A percentile compares a stretch with the other conserved stretches of the same genome.
phyloP scores from a whole-genome alignment of 441 rosid species.

The Adansonia rubrostipa region DNA sequence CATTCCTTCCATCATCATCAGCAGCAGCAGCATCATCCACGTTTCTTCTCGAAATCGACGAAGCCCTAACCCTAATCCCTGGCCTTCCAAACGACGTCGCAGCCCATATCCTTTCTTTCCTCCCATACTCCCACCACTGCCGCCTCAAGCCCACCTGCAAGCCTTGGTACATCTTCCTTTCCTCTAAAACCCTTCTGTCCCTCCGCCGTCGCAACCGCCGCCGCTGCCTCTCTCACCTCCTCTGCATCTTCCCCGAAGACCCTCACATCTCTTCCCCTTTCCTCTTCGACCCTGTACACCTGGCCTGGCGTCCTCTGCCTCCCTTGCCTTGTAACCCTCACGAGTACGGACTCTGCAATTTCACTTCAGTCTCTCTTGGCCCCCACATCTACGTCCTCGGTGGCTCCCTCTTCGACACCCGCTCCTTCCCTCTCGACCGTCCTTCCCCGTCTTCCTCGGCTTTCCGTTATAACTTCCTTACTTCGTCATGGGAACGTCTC shows the following conservation, averaged over 20 bases:
- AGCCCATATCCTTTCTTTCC: slow-evolving; percentile 55
- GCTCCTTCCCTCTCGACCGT: slow-evolving; percentile 81
- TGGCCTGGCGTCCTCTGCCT: slow-evolving; percentile 77
- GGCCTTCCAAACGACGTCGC: slow-evolving; percentile 79
- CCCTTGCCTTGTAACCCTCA: slow-evolving; percentile 80
- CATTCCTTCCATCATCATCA: slow-evolving; percentile 38
- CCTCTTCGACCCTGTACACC: slow-evolving; percentile 71
- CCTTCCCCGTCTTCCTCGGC: slow-evolving; percentile 71
- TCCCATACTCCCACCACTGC: slow-evolving; percentile 76
- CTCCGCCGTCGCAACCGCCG: slow-evolving; percentile 50
- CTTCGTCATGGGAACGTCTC: slow-evolving; percentile 62
- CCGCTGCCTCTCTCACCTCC: slow-evolving; percentile 51
- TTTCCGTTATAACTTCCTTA: slow-evolving; percentile 61
- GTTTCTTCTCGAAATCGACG: slow-evolving; percentile 37
- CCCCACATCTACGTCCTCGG: slow-evolving; percentile 74
- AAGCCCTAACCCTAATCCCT: slow-evolving; percentile 55
- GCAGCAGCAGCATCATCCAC: slow-evolving; percentile 18
- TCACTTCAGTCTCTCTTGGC: slow-evolving; percentile 69
- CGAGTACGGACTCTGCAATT: slow-evolving; percentile 84
- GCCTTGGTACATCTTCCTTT: slow-evolving; percentile 75
- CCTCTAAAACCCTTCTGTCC: slow-evolving; percentile 63
- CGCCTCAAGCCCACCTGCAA: slow-evolving; percentile 75
- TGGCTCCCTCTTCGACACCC: slow-evolving; percentile 81
- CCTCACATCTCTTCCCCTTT: slow-evolving; percentile 76
- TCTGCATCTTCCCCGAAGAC: slow-evolving; percentile 84